Base-by-base conservation (phyloP, 768 basidiomycete genomes). In the Boletus tylopilopsis region DNA sequence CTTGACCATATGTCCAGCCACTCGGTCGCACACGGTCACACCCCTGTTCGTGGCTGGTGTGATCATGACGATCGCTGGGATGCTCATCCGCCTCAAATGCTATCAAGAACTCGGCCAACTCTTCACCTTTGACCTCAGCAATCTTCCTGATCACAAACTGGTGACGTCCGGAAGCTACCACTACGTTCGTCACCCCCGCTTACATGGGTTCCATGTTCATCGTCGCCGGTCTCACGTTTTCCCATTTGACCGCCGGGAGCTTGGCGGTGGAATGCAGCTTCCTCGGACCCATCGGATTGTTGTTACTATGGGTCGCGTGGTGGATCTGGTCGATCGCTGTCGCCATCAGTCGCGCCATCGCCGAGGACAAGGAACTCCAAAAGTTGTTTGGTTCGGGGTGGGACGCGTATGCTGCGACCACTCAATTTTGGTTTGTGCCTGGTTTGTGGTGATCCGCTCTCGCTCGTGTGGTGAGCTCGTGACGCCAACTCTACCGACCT, bases 101-200 rank as follows among this genome's bases (percentile, higher is more conserved):
- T 82, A 78, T 73, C 68, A 63, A 47, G 71, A 76, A 21, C 76
- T 82, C 19, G 80, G 79, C 2, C 60, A 70, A 2, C 64, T 80
- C 47, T 82, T 82, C 68, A 81, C 80, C 0, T 82, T 81, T 60
- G 79, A 81, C 57, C 71, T 82, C 41, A 79, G 79, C 39, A 62
- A 81, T 34, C 77, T 75, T 47, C 77, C 78, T 2, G 62, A 68
- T 27, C 81, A 82, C 64, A 71, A 63, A 41, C 71, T 81, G 38
- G 66, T 81, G 53, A 80, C 78, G 3, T 60, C 64, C n/a, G 73
- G 78, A 18, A 75, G 71, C 50, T 81, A 81, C 59, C 49, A 63
- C 6, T 73, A 74, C 50, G 80, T 80, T 45, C 76, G 80, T 7
- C 80, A 81, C 62, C 80, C 80, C 16, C n/a, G 72, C 78, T 0